Evolutionary conservation across 1,284 basidiomycete genomes (phyloP), one percentile per base, ranked within the genome.

Genomic region (Cutaneotrichosporon sp.): DNA sequence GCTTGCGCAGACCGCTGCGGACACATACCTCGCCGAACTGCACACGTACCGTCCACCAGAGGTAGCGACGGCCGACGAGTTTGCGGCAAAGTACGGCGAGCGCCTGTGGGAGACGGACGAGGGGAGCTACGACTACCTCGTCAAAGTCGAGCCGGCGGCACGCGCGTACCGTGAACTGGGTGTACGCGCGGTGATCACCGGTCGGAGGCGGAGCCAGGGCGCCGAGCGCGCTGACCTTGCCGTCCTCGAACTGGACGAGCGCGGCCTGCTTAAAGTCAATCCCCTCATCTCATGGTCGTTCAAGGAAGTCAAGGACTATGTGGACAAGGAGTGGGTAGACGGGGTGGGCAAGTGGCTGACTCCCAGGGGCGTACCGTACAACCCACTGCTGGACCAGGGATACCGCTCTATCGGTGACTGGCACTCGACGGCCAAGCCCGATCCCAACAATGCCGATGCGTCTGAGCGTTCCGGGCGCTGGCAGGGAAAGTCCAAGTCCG

Each of bases 371-470:
- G 92, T 97, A 1, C 93, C 93, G 2, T 84, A 85, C 64, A 97
- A 98, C 78, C 84, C 83, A 59, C 80, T 98, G 4, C 81, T 97
- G 38, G 85, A 85, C 62, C 82, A 91, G 69, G 94, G 94, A 1
- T 98, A 97, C 80, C 86, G 85, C 66, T 91, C 88, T 65, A 84
- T 98, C 58, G 94, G 94, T 9, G 94, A 98, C 76, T 94, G 91
- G 88, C 96, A 98, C 76, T 93, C 90, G 59, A 98, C 94, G 0
- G 77, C 75, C 21, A 84, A 85, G 70, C 77, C 78, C 4, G 71
- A 73, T 51, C 71, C 73, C 5, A 84, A 84, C 41, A 70, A 68
- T 13, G 58, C 56, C 15, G 86, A 92, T 63, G 80, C 80, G 2
- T 83, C 80, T 2, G 94, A 98, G 77, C 83, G 94, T 37, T 84